A percentile compares a stretch with the other conserved stretches of the same genome.
Evolutionary conservation across 805 yeast species (phyloP).

Genomic region (Cyberlindnera veronae): DNA sequence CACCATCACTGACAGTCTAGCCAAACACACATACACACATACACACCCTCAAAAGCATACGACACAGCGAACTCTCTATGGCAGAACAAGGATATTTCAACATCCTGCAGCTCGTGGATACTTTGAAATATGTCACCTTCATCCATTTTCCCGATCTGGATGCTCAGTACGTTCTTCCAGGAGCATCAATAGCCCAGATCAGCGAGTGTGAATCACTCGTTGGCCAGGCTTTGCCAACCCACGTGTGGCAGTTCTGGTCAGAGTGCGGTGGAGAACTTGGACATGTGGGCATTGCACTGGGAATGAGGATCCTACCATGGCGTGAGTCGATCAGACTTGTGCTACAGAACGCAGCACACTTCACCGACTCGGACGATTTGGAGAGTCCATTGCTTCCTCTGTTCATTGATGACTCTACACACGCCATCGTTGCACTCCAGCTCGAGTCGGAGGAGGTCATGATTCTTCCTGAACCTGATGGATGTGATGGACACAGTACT

Average conservation of each 20-base stretch:
- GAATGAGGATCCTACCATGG: conserved; percentile 7
- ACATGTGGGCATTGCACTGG: conserved; percentile 7
- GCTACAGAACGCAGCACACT: conserved; percentile 3
- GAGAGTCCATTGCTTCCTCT: conserved; percentile 4
- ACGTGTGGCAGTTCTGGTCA: conserved; percentile 14
- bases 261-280: conserved; percentile 12
- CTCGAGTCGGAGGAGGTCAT: conserved; percentile 3
- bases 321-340: conserved; percentile 5
- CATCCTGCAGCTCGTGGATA: conserved; percentile 7
- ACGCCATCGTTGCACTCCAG: conserved; percentile 4
- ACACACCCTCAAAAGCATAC: no score
- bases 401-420: conserved; percentile 6
- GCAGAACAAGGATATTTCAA: no score
- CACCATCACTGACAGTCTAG: no score
- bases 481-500: not conserved
- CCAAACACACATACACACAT: no score
- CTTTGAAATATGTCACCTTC: conserved; percentile 13
- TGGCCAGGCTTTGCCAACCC: conserved; percentile 7
- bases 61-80: no score
- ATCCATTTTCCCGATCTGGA: conserved; percentile 9
- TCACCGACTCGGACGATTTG: conserved; percentile 1
- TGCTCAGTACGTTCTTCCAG: conserved; percentile 10
- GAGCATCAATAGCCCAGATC: conserved; percentile 3
- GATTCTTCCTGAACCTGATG: conserved; percentile 6
- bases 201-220: conserved; percentile 8